Percentiles rank a stretch among this genome's conserved stretches.
phyloP scores from a whole-genome alignment of 805 yeast species.

The Starmerella roubikii region DNA sequence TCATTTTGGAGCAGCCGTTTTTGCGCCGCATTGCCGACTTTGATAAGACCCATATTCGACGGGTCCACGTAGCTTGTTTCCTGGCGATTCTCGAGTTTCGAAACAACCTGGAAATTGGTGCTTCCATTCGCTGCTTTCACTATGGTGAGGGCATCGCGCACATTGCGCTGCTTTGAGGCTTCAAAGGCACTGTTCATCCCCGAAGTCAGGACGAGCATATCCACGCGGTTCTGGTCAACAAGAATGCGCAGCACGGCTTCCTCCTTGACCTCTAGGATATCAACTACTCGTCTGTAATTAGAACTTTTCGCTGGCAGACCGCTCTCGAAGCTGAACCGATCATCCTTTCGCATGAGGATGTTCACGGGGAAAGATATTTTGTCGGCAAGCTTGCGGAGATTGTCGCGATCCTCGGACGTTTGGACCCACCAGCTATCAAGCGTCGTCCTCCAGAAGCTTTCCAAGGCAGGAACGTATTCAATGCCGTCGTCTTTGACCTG shows the following conservation, averaged over 20 bases:
- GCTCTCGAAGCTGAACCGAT: constrained; percentile 39
- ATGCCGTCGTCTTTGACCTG: constrained; percentile 48
- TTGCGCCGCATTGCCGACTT: not conserved
- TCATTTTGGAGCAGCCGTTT: not conserved
- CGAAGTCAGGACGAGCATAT: constrained; percentile 4
- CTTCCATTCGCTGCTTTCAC: not conserved
- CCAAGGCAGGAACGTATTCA: constrained; percentile 36
- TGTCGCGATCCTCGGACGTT: constrained; percentile 42
- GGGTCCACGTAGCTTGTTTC: not conserved
- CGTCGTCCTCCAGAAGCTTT: constrained; percentile 36
- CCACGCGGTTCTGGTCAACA: constrained; percentile 22
- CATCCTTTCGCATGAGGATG: constrained; percentile 41
- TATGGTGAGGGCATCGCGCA: not conserved
- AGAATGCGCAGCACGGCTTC: constrained; percentile 16
- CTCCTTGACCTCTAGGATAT: constrained; percentile 41
- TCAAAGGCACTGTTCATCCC: not conserved
- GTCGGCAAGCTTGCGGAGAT: constrained; percentile 17
- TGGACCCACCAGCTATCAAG: constrained; percentile 57
- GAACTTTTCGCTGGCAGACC: constrained; percentile 32
- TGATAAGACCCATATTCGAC: not conserved
- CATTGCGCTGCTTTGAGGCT: not conserved
- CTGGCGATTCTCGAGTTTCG: not conserved
- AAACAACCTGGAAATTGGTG: not conserved
- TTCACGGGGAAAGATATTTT: constrained; percentile 24
- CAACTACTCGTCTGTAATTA: constrained; percentile 39